Base-by-base conservation (phyloP, 108 stramenopile genomes). In the Conticribra guillardii region DNA sequence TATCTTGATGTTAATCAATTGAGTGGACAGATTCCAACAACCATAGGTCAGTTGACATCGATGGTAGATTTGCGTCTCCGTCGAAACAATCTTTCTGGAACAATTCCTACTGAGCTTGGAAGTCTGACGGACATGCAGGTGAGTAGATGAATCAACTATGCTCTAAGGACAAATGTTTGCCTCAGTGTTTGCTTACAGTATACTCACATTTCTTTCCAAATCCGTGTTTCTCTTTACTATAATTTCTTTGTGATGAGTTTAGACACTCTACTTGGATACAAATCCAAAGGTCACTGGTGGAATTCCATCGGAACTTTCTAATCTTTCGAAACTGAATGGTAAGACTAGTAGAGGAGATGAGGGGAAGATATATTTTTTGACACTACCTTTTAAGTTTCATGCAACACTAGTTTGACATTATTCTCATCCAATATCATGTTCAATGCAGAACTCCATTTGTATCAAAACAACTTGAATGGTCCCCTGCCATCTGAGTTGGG, bases 401-500 rank as follows among this genome's bases (percentile, higher is more conserved):
- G n/a, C n/a, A n/a, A n/a, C n/a, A n/a, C n/a, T n/a, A n/a, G n/a
- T n/a, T n/a, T n/a, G n/a, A n/a, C n/a, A n/a, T n/a, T n/a, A n/a
- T n/a, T n/a, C n/a, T n/a, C n/a, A n/a, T n/a, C n/a, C n/a, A n/a
- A n/a, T n/a, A n/a, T n/a, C n/a, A 17, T 57, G 3, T 56, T 2
- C 18, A 58, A 47, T 24, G 72, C 48, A 49, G 75, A 73, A 24
- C 65, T 75, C 54, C 72, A 82, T 44, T 23, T 86, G 22, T 77
- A 81, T 23, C 69, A 70, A 45, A 84, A 74, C 37, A 41, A 48
- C 11, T 62, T 89, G 50, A 87, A 58, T n/a, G 86, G 89, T 9
- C 68, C 81, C n/a, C 71, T 92, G 21, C 91, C 91, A n/a, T 18
- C 82, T 15, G 80, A 85, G 34, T 65, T 92, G 45, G 87, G 83